Conservation (phyloP, 306 rosid species). For the Castanopsis chinensis region DNA sequence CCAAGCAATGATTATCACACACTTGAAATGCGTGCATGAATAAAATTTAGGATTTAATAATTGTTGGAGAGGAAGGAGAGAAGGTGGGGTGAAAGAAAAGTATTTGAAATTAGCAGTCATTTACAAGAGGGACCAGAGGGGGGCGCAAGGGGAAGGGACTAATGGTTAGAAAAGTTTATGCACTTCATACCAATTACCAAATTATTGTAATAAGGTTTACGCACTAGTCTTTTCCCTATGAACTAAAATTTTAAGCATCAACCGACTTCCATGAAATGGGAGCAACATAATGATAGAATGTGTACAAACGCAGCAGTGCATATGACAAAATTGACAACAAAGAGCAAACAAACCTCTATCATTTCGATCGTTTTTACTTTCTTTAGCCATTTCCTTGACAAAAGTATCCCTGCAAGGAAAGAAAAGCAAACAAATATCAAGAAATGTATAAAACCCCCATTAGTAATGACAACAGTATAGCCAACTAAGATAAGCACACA, state of each 20-base stretch:
- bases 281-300: constrained; percentile 13
- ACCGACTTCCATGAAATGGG: not conserved
- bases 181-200: not conserved
- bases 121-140: no score
- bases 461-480: not conserved
- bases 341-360: constrained; percentile 74
- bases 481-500: not conserved
- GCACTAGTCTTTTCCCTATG: not conserved
- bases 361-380: constrained; percentile 88
- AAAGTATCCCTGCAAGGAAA: constrained; percentile 74
- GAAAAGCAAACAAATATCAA: not conserved
- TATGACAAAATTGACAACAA: constrained; percentile 9
- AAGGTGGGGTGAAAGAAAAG: not conserved
- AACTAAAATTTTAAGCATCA: not conserved
- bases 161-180: not conserved
- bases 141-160: not conserved
- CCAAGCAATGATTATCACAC: not conserved
- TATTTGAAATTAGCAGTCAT: not conserved
- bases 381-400: constrained; percentile 82
- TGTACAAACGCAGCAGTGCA: constrained; percentile 5
- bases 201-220: not conserved
- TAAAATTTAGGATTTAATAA: not conserved
- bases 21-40: not conserved
- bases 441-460: not conserved
- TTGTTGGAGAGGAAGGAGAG: not conserved